Conservation (phyloP, 768 basidiomycete species). For the Royoungia palumana region DNA sequence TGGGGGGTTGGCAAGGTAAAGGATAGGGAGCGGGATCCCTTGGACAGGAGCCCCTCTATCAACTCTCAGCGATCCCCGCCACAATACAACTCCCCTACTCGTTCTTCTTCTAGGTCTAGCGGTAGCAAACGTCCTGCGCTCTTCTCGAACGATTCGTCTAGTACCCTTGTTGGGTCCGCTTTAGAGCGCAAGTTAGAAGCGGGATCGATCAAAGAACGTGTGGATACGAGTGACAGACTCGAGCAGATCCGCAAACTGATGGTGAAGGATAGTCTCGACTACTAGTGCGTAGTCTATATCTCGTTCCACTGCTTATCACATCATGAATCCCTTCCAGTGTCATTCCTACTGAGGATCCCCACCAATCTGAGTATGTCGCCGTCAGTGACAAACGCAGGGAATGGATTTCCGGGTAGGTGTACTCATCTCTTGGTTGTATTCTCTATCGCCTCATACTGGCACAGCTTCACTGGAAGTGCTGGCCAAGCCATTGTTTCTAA, state of each 20-base stretch:
- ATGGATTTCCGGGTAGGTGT: conserved; percentile 71
- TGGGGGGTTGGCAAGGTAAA: conserved; percentile 62
- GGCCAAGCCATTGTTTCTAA: conserved; percentile 70
- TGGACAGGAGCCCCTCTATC: conserved; percentile 32
- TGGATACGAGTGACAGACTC: conserved; percentile 59
- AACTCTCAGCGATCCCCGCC: conserved; percentile 39
- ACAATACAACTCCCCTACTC: conserved; percentile 31
- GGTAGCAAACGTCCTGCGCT: conserved; percentile 40
- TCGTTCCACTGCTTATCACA: conserved; percentile 1
- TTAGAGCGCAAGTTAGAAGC: conserved; percentile 65
- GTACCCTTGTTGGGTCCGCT: conserved; percentile 74
- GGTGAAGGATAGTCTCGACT: conserved; percentile 65
- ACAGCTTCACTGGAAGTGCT: conserved; percentile 60
- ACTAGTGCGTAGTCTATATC: conserved; percentile 57
- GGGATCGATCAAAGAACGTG: conserved; percentile 48
- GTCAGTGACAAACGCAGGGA: conserved; percentile 72
- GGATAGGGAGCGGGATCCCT: conserved; percentile 39
- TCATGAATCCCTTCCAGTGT: conserved; percentile 44
- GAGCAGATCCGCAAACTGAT: conserved; percentile 63
- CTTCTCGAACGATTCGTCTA: conserved; percentile 60
- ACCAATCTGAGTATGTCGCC: conserved; percentile 80
- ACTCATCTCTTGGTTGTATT: conserved; percentile 26
- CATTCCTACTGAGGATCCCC: conserved; percentile 77
- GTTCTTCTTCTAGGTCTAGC: conserved; percentile 39
- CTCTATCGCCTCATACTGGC: conserved; percentile 11